Conservation (phyloP, 305 asterid species). For the Solanum hybrid region DNA sequence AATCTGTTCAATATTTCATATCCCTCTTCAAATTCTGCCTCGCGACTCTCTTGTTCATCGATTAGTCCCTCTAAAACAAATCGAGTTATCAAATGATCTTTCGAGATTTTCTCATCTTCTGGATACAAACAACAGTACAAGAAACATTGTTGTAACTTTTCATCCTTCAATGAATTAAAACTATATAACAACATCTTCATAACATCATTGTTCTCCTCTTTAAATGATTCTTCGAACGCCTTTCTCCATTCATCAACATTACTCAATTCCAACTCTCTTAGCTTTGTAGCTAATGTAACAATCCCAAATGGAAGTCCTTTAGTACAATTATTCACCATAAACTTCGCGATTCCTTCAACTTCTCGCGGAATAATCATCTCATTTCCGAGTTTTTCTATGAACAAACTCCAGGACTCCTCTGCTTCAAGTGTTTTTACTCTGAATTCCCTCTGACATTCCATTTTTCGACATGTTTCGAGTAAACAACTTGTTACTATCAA, state of each 20-base stretch:
- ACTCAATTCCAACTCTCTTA: not conserved
- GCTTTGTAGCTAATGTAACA: not conserved
- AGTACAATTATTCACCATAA: not conserved
- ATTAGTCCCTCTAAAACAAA: slow-evolving; percentile 13
- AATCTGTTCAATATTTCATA: slow-evolving; percentile 14
- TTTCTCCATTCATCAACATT: not conserved
- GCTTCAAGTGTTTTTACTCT: not conserved
- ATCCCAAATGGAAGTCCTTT: not conserved
- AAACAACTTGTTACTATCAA: slow-evolving; percentile 3
- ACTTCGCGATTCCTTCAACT: not conserved
- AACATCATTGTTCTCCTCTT: not conserved
- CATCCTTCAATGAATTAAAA: slow-evolving; percentile 17
- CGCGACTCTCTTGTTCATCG: slow-evolving; percentile 6
- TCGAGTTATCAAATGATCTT: slow-evolving; percentile 12
- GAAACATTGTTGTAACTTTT: slow-evolving; percentile 14
- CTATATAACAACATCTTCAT: slow-evolving; percentile 1
- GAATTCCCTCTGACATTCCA: not conserved
- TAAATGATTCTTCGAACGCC: not conserved
- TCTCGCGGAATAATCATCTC: not conserved
- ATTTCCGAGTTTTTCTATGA: not conserved
- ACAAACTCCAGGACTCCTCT: not conserved
- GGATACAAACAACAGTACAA: slow-evolving; percentile 20
- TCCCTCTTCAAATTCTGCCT: slow-evolving; percentile 20
- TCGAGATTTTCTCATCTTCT: slow-evolving; percentile 4
- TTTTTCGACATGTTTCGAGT: not conserved